Conservation (phyloP, 371 early-diverging fungal genomes). For the Mortierella sp. region DNA sequence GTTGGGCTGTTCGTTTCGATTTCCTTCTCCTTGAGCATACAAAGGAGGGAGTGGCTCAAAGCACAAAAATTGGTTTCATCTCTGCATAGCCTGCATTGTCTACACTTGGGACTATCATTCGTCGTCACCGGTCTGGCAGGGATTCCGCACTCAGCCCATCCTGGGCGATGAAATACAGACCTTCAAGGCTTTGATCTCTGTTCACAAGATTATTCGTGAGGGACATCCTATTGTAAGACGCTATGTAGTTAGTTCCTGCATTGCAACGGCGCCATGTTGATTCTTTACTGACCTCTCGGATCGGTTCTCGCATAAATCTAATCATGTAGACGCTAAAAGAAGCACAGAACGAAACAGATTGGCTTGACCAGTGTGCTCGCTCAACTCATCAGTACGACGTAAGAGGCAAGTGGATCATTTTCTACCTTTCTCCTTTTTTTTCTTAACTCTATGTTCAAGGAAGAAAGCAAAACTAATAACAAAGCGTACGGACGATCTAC, state of each 20-base stretch:
- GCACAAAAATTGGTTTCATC: too few species aligned
- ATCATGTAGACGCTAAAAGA: slow-evolving; percentile 75
- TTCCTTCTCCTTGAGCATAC: too few species aligned
- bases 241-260: too few species aligned
- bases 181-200: slow-evolving; percentile 94
- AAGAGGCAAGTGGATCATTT: slow-evolving; percentile 24
- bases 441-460: not conserved
- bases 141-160: slow-evolving; percentile 88
- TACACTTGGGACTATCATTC: slow-evolving; percentile 96
- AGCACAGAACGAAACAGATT: slow-evolving; percentile 76
- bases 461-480: not conserved
- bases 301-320: too few species aligned
- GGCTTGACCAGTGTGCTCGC: slow-evolving; percentile 76
- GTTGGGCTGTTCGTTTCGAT: too few species aligned
- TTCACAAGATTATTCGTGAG: slow-evolving; percentile 95
- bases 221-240: slow-evolving; percentile 84
- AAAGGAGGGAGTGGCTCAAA: too few species aligned
- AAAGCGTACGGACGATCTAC: not conserved
- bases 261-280: too few species aligned
- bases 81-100: slow-evolving; percentile 78
- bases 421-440: not conserved
- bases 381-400: slow-evolving; percentile 72
- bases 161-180: slow-evolving; percentile 93
- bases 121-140: slow-evolving; percentile 89
- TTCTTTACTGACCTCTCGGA: too few species aligned